Evolutionary conservation across 495 filamentous ascomycete genomes (phyloP).

Genomic region (Penicillium fimorum): DNA sequence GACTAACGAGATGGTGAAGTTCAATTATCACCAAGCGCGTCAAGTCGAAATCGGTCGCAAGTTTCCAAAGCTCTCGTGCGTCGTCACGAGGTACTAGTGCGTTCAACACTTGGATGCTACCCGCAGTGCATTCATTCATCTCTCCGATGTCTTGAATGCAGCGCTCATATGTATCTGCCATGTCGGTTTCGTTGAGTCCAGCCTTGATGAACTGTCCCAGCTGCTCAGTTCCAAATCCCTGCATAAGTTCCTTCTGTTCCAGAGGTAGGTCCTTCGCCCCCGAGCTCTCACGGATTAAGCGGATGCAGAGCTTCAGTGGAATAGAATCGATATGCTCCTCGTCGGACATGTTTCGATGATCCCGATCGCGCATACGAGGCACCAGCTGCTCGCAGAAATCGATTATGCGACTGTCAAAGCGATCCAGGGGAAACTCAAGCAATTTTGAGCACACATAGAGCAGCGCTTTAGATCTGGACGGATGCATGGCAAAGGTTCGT

Average conservation of each 20-base stretch:
- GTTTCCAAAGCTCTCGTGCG: constrained; percentile 47
- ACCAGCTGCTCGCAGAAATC: constrained; percentile 46
- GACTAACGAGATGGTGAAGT: constrained; percentile 45
- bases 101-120: constrained; percentile 70
- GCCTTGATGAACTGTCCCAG: constrained; percentile 51
- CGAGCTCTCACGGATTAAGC: constrained; percentile 65
- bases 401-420: constrained; percentile 55
- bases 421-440: constrained; percentile 61
- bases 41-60: constrained; percentile 54
- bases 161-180: constrained; percentile 53
- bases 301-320: constrained; percentile 55
- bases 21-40: constrained; percentile 52
- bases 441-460: constrained; percentile 76
- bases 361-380: constrained; percentile 29
- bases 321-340: constrained; percentile 34
- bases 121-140: constrained; percentile 55
- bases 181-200: constrained; percentile 49
- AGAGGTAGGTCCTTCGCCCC: constrained; percentile 35
- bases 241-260: constrained; percentile 43
- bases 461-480: constrained; percentile 45
- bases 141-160: constrained; percentile 60
- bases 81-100: constrained; percentile 52
- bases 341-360: background rate
- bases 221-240: constrained; percentile 58
- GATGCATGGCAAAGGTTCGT: constrained; percentile 60